These are phyloP conservation scores for Diaporthe helianthi DNA, from an alignment of 2,329 filamentous ascomycete species.

Conservation along the genomic window DNA sequence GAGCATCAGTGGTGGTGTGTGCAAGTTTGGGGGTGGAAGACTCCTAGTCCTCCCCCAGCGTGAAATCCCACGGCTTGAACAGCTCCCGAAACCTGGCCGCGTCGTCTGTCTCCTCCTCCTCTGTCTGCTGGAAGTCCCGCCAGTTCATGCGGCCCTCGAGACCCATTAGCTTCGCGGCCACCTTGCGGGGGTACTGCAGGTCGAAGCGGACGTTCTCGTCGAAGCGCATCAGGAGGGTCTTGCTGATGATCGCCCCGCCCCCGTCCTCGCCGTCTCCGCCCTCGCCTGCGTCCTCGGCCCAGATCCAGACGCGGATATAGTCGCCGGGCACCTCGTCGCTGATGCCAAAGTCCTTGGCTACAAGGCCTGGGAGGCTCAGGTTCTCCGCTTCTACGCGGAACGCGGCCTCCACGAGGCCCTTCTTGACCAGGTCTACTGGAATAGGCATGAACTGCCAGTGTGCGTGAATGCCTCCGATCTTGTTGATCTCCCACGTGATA, in stretches of 20 bases:
- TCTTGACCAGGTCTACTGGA: slow-evolving; percentile 69
- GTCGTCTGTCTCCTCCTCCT: slow-evolving; percentile 80
- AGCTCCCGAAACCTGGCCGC: slow-evolving; percentile 79
- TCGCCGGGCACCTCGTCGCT: slow-evolving; percentile 62
- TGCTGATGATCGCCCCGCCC: slow-evolving; percentile 60
- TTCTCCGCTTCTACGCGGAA: slow-evolving; percentile 92
- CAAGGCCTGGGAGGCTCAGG: slow-evolving; percentile 59
- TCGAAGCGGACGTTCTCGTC: slow-evolving; percentile 80
- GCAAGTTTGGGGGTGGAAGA: not conserved
- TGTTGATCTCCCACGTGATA: slow-evolving; percentile 92
- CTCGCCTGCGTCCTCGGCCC: slow-evolving; percentile 65
- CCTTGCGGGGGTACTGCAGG: slow-evolving; percentile 85
- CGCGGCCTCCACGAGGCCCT: slow-evolving; percentile 82
- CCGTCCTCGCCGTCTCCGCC: slow-evolving; percentile 46
- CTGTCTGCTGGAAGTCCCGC: slow-evolving; percentile 81
- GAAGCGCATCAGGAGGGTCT: slow-evolving; percentile 77
- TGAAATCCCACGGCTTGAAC: slow-evolving; percentile 90
- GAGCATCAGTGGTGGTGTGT: not conserved
- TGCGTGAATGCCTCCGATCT: slow-evolving; percentile 79
- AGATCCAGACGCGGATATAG: slow-evolving; percentile 85
- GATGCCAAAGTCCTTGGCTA: slow-evolving; percentile 56
- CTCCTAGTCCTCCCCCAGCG: slow-evolving; percentile 45
- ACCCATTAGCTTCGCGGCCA: slow-evolving; percentile 85
- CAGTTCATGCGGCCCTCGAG: slow-evolving; percentile 82
- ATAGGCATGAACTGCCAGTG: slow-evolving; percentile 95